Evolutionary conservation across 2,329 filamentous ascomycete genomes (phyloP), one percentile per base, ranked within the genome.

Genomic region (Triangularia verruculosa): DNA sequence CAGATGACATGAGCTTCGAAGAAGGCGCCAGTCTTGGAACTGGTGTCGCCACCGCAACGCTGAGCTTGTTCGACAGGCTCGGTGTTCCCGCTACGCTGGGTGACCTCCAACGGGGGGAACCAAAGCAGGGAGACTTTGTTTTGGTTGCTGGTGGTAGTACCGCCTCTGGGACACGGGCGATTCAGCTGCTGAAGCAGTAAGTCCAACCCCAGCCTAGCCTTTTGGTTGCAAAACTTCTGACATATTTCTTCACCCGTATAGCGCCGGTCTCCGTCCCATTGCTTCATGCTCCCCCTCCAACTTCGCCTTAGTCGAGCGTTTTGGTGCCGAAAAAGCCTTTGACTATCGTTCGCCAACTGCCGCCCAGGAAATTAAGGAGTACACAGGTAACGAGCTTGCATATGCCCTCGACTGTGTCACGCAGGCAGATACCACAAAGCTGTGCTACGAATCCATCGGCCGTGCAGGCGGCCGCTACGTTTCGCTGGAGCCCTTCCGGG

Each of bases 81-180:
- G 13, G 15, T 39, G n/a, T 61, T 3, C 39, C 56, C 6, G 59
- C 43, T 6, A 64, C 69, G 13, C 66, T 68, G 12, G 66, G 65
- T 15, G 53, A 61, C 64, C 2, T 58, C 70, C 2, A 43, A 65
- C 0, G 62, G 17, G n/a, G 66, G 27, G 34, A 39, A 15, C 34
- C 34, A 39, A 39, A 39, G 34, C 34, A 39, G 17, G 34, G 34
- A n/a, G 34, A 39, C 13, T 39, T 51, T 72, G 67, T 84, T 0
- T 70, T 84, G 1, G 76, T 84, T 3, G 77, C 76, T 54, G 82
- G 81, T 1, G 82, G 80, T 1, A 73, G 72, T 32, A 80, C 79
- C 1, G 72, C 79, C 0, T 76, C 73, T 0, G 81, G 80, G 0
- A 78, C 77, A 0, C 69, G 76, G 59, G 79, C 78, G 0, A 75